Evolutionary conservation across 2,329 filamentous ascomycete species (phyloP).

Genomic region (Colletotrichum sp.): DNA sequence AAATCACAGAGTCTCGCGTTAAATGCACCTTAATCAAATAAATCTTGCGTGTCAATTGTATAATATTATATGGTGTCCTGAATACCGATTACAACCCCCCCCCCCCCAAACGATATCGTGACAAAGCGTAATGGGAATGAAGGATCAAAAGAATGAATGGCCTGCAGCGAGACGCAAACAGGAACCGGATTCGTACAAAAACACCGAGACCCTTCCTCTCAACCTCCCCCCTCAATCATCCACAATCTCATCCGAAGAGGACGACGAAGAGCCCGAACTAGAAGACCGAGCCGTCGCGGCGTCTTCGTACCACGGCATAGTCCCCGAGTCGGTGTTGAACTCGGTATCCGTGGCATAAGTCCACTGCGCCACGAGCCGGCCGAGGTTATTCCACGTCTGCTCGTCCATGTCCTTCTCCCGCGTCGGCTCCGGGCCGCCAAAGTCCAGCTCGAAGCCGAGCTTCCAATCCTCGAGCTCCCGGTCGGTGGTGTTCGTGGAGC

Average conservation of each 20-base stretch:
- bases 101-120: too few species aligned
- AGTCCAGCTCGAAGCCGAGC: not conserved
- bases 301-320: constrained; percentile 5
- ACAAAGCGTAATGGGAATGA: too few species aligned
- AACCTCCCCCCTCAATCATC: not conserved
- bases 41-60: too few species aligned
- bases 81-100: too few species aligned
- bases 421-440: not conserved
- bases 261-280: not conserved
- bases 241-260: not conserved
- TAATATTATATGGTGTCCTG: too few species aligned
- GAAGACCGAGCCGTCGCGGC: not conserved
- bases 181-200: not conserved
- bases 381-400: not conserved
- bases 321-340: not conserved
- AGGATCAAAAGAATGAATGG: too few species aligned
- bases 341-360: constrained; percentile 8
- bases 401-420: constrained; percentile 1
- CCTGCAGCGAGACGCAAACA: not conserved
- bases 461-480: not conserved
- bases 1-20: too few species aligned
- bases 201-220: not conserved
- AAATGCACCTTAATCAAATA: too few species aligned
- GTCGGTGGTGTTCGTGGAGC: not conserved
- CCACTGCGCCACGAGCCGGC: constrained; percentile 2